Evolutionary conservation across 129 eudicot species (phyloP), one percentile per base, ranked within the genome.

Genomic region (Escallonia rubra): DNA sequence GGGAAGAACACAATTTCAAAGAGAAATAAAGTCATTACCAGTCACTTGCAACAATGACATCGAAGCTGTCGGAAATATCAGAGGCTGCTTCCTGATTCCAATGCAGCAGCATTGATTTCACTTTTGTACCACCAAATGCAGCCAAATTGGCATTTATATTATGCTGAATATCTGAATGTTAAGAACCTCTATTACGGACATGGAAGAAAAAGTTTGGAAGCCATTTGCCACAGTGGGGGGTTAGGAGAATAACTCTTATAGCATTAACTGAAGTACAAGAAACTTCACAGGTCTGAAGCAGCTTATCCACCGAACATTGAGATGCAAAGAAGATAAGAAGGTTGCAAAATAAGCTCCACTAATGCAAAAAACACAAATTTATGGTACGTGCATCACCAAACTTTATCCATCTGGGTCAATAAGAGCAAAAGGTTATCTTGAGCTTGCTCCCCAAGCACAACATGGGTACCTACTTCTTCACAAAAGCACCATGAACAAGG

Each of bases 1-100:
- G 11, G 14, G 59, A 45, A 58, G 58, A 69, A 23, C 34, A 23
- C 34, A 41, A 4, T 52, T 40, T 15, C 34, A 9, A 67, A 13
- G 42, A 3, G 4, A 4, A 61, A 61, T 8, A 12, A 3, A 66
- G 43, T 10, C 15, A 58, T 76, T 85, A 94, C 99, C 99, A 94
- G 79, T 94, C 99, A 70, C 99, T 94, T 23, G 96, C 99, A 81
- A 94, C 82, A 66, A 94, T 68, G 72, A 86, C 40, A 69, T 94
- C 99, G 61, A 89, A 89, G 64, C 76, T 68, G 70, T 81, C 82
- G 74, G 83, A 70, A 13, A 82, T 64, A 65, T 81, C 81, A 13
- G 67, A 60, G 51, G 73, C 63, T 7, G 69, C 81, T 53, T 75
- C 82, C 67, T 83, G 87, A 71, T 85, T 83, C 99, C 99, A 94